A percentile compares a stretch with the other conserved stretches of the same genome.
Evolutionary conservation across 1,284 basidiomycete species (phyloP).

Genomic region (Sanghuangporus sanghuang): DNA sequence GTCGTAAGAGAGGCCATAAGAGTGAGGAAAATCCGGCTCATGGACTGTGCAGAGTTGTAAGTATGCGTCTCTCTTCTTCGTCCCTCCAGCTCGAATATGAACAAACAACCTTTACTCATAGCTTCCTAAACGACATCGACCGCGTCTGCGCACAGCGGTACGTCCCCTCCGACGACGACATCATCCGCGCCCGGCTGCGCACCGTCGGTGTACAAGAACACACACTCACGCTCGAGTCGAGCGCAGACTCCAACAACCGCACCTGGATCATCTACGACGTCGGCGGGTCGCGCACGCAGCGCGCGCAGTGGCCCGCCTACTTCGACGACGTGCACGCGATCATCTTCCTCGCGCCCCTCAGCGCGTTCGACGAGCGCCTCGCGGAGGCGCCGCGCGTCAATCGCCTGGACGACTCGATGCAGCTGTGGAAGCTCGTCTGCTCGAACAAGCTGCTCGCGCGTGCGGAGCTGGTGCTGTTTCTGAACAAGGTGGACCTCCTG

Average conservation of each 20-base stretch:
- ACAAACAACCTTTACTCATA: constrained; percentile 13
- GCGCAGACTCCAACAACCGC: constrained; percentile 13
- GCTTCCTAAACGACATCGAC: constrained; percentile 56
- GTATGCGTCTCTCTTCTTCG: constrained; percentile 27
- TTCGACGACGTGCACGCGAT: constrained; percentile 70
- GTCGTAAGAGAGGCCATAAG: constrained; percentile 50
- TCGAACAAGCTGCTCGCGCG: constrained; percentile 50
- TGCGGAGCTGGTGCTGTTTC: constrained; percentile 54
- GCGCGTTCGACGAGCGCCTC: constrained; percentile 60
- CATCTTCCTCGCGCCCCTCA: constrained; percentile 67
- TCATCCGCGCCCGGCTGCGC: constrained; percentile 61
- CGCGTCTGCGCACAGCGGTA: constrained; percentile 57
- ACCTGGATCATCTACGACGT: constrained; percentile 38
- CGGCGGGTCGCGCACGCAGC: constrained; percentile 32
- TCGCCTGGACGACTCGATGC: constrained; percentile 61
- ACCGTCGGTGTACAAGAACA: constrained; percentile 37
- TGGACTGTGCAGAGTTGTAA: constrained; percentile 67
- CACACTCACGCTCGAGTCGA: constrained; percentile 29
- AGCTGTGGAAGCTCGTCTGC: constrained; percentile 57
- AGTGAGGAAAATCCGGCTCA: constrained; percentile 45
- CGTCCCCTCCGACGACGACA: constrained; percentile 64
- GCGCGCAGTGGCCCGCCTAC: constrained; percentile 43
- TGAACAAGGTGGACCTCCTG: constrained; percentile 62
- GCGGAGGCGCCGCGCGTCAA: constrained; percentile 55
- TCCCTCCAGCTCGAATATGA: constrained; percentile 29